Evolutionary conservation across 495 filamentous ascomycete species (phyloP).

Genomic region (Trichocladium antarcticum): DNA sequence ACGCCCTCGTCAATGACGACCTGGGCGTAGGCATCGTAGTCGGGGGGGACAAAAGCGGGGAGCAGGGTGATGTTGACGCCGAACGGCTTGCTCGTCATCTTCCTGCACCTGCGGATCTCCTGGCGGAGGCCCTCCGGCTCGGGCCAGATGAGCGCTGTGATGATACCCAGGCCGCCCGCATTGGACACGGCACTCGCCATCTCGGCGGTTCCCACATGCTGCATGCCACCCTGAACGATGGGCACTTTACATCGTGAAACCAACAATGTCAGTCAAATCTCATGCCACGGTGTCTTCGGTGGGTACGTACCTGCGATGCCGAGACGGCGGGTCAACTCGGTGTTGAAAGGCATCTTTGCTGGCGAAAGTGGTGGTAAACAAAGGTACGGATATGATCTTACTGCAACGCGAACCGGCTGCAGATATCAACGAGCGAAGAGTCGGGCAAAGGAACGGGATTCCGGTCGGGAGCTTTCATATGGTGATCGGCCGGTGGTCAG

Average conservation of each 20-base stretch:
- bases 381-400: neutral
- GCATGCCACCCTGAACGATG: constrained; percentile 92
- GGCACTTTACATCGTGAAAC: constrained; percentile 65
- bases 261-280: constrained; percentile 16
- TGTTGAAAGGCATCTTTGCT: constrained; percentile 75
- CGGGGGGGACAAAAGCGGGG: constrained; percentile 74
- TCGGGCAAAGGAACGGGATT: constrained; percentile 3
- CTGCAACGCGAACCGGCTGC: neutral
- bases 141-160: constrained; percentile 91
- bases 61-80: constrained; percentile 94
- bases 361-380: too few species aligned
- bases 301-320: constrained; percentile 62
- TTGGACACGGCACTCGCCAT: constrained; percentile 90
- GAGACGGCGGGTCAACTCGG: constrained; percentile 75
- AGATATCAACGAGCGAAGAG: neutral
- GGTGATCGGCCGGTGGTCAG: neutral
- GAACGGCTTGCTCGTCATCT: constrained; percentile 81
- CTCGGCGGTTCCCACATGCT: constrained; percentile 67
- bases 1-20: constrained; percentile 90
- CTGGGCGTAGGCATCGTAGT: constrained; percentile 87
- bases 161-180: constrained; percentile 85
- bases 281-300: too few species aligned
- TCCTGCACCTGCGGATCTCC: constrained; percentile 79
- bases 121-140: constrained; percentile 84
- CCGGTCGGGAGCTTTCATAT: neutral